phyloP scores from a whole-genome alignment of 1,284 basidiomycete genomes.

The Ustilago bromivora region DNA sequence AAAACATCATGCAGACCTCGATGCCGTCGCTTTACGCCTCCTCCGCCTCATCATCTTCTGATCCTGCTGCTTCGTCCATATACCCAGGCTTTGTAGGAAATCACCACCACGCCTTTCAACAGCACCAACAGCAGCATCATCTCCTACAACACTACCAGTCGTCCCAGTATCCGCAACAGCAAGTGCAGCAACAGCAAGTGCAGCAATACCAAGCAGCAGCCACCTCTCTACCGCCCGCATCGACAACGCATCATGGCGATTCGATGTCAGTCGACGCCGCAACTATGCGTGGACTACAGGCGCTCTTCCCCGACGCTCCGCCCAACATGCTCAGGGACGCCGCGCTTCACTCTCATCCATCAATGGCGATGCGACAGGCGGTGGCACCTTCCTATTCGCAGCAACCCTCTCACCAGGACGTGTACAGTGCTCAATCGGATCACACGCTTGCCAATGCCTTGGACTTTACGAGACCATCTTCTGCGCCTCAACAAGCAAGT shows the following conservation, averaged over 20 bases:
- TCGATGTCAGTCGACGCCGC: conserved; percentile 13
- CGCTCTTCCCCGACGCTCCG: conserved; percentile 10
- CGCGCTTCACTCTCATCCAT: not conserved
- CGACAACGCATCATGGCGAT: not conserved
- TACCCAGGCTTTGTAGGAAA: conserved; percentile 3
- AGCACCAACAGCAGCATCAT: not conserved
- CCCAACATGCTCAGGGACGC: conserved; percentile 15
- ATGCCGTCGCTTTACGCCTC: conserved; percentile 10
- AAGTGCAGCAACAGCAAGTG: conserved; percentile 8
- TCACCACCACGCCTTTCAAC: not conserved
- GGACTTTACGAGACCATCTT: conserved; percentile 13
- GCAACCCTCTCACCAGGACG: not conserved
- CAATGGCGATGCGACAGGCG: not conserved
- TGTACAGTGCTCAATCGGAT: conserved; percentile 7
- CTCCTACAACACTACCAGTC: not conserved
- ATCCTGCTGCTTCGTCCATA: not conserved
- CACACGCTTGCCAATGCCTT: conserved; percentile 32
- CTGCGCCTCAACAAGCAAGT: not conserved
- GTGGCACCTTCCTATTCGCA: not conserved
- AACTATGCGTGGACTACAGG: conserved; percentile 12
- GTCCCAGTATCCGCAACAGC: not conserved
- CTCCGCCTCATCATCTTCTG: conserved; percentile 6
- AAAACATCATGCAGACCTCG: not conserved
- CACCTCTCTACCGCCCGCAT: not conserved
- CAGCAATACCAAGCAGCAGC: conserved; percentile 1